phyloP scores from a whole-genome alignment of 176 grass and related monocot species.

The Phragmites australis region DNA sequence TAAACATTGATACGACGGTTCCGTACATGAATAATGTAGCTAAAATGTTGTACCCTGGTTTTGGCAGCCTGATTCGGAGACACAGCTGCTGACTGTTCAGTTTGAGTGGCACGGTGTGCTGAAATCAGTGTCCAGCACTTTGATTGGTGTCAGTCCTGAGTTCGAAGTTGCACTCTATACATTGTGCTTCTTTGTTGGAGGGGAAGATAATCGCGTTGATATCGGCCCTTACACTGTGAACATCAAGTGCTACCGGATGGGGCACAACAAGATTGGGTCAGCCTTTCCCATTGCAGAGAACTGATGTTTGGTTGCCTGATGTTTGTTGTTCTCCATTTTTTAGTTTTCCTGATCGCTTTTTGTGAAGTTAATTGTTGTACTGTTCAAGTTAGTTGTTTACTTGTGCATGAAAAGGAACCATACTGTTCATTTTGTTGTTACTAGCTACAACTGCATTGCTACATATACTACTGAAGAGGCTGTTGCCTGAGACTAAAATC shows the following conservation, averaged over 20 bases:
- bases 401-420: background rate
- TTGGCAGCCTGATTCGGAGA: slow-evolving; percentile 84
- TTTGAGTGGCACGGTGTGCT: slow-evolving; percentile 91
- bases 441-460: background rate
- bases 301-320: slow-evolving; percentile 38
- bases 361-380: background rate
- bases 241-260: slow-evolving; percentile 85
- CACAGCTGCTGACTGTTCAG: slow-evolving; percentile 80
- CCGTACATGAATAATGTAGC: slow-evolving; percentile 2
- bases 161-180: slow-evolving; percentile 95
- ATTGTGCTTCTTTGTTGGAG: slow-evolving; percentile 81
- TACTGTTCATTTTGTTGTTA: slow-evolving; percentile 3
- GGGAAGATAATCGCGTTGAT: slow-evolving; percentile 75
- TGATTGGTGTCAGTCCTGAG: slow-evolving; percentile 94
- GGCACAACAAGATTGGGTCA: slow-evolving; percentile 83
- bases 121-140: slow-evolving; percentile 88
- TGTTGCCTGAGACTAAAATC: slow-evolving; percentile 2
- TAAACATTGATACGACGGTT: slow-evolving; percentile 4
- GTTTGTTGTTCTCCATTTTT: slow-evolving; percentile 5
- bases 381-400: background rate
- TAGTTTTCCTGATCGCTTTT: background rate
- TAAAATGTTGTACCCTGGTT: slow-evolving; percentile 40
- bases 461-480: background rate
- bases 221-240: slow-evolving; percentile 81
- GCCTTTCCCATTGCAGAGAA: slow-evolving; percentile 81